These are phyloP conservation scores for Candida mattraensis DNA, from an alignment of 805 yeast genomes.

Conservation along the genomic window DNA sequence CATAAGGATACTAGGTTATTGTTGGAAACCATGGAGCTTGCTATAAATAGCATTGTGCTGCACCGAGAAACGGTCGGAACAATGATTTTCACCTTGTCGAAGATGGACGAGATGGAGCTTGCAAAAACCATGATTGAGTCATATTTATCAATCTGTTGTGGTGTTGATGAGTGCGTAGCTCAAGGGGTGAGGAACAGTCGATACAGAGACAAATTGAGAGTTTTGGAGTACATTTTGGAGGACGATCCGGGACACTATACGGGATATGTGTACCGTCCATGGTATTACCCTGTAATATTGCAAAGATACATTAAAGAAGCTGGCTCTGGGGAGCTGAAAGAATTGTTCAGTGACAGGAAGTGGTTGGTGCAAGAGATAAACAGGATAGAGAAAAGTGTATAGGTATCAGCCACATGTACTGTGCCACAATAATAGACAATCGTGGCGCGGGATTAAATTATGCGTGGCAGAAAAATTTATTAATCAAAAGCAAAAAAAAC, in stretches of 20 bases:
- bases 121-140: slow-evolving; percentile 1
- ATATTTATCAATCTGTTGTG: slow-evolving; percentile 5
- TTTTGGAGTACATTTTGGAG: not conserved
- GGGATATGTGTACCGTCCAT: slow-evolving; percentile 1
- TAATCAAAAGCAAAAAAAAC: too few relatives aligned
- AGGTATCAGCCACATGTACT: too few relatives aligned
- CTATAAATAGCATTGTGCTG: slow-evolving; percentile 2
- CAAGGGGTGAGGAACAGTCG: not conserved
- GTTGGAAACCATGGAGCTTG: slow-evolving; percentile 12
- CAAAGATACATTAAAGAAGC: too few relatives aligned
- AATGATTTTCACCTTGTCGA: slow-evolving; percentile 4
- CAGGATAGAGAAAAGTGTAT: too few relatives aligned
- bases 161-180: not conserved
- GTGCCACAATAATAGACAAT: too few relatives aligned
- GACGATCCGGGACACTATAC: not conserved
- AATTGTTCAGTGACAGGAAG: too few relatives aligned
- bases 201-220: not conserved
- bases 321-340: too few relatives aligned
- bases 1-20: slow-evolving; percentile 3
- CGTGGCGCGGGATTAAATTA: too few relatives aligned
- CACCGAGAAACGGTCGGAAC: slow-evolving; percentile 5
- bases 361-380: too few relatives aligned
- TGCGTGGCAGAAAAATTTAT: too few relatives aligned
- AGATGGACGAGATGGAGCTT: slow-evolving; percentile 4
- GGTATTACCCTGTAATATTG: too few relatives aligned